phyloP scores from a whole-genome alignment of 108 stramenopile species.

The Nitzschia sp. region DNA sequence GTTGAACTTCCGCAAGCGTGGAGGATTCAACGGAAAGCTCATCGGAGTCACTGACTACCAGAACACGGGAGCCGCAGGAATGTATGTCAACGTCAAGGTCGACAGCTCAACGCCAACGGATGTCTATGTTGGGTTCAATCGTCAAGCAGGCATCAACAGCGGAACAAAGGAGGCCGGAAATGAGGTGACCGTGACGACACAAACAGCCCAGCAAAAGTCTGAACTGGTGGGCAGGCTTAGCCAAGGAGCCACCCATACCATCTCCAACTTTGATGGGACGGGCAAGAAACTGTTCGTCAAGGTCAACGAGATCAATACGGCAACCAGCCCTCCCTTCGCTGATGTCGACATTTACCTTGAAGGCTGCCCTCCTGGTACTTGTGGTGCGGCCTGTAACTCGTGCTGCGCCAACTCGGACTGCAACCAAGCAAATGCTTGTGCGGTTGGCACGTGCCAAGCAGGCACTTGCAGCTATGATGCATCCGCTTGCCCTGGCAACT shows the following conservation, averaged over 20 bases:
- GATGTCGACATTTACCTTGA: neutral
- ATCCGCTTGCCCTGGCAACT: neutral
- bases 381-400: neutral
- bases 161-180: slow-evolving; percentile 45
- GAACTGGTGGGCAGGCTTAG: slow-evolving; percentile 36
- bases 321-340: neutral
- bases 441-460: neutral
- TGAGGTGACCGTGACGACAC: slow-evolving; percentile 28
- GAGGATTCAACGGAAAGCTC: neutral
- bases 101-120: neutral
- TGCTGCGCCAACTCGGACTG: neutral
- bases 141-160: slow-evolving; percentile 42
- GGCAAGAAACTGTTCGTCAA: slow-evolving; percentile 7
- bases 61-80: neutral
- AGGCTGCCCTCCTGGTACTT: neutral
- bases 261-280: slow-evolving; percentile 29
- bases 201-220: slow-evolving; percentile 26
- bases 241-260: slow-evolving; percentile 25
- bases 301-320: neutral
- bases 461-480: neutral
- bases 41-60: neutral
- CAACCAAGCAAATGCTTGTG: neutral
- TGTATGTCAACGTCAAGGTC: neutral
- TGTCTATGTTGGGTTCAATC: slow-evolving; percentile 48
- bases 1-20: neutral